phyloP scores from a whole-genome alignment of 1,284 basidiomycete genomes.

The Trichosporon coremiiforme region DNA sequence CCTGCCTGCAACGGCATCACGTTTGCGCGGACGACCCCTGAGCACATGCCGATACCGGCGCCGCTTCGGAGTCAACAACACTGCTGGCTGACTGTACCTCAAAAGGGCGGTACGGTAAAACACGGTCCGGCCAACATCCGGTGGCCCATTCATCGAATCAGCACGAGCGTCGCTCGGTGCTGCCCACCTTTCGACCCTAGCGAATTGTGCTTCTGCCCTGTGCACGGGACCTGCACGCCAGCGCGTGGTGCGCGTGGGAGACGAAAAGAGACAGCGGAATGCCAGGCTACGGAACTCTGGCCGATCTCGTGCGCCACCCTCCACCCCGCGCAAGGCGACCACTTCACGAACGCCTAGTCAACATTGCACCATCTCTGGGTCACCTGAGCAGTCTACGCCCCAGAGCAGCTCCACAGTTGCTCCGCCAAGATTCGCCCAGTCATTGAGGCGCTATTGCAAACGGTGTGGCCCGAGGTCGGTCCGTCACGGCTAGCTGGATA shows the following conservation, averaged over 20 bases:
- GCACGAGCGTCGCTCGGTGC: not conserved
- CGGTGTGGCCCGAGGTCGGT: too few relatives aligned
- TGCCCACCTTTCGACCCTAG: not conserved
- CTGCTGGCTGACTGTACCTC: not conserved
- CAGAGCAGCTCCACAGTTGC: not conserved
- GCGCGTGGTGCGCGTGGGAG: not conserved
- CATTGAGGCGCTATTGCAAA: not conserved
- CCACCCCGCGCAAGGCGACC: not conserved
- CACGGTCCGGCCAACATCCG: not conserved
- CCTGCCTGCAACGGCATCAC: too few relatives aligned
- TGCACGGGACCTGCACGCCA: not conserved
- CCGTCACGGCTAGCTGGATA: not conserved
- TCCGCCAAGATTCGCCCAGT: not conserved
- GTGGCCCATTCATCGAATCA: not conserved
- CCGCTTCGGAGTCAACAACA: not conserved
- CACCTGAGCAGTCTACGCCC: not conserved
- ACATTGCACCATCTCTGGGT: not conserved
- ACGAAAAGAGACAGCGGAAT: not conserved
- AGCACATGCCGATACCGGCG: not conserved
- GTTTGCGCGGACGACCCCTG: not conserved
- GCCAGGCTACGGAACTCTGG: not conserved
- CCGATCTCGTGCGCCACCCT: not conserved
- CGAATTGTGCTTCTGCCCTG: not conserved
- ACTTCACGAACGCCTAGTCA: too few relatives aligned
- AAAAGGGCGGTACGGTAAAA: not conserved